Evolutionary conservation across 2,329 filamentous ascomycete species (phyloP).

Genomic region (Amylocarpus encephaloides): DNA sequence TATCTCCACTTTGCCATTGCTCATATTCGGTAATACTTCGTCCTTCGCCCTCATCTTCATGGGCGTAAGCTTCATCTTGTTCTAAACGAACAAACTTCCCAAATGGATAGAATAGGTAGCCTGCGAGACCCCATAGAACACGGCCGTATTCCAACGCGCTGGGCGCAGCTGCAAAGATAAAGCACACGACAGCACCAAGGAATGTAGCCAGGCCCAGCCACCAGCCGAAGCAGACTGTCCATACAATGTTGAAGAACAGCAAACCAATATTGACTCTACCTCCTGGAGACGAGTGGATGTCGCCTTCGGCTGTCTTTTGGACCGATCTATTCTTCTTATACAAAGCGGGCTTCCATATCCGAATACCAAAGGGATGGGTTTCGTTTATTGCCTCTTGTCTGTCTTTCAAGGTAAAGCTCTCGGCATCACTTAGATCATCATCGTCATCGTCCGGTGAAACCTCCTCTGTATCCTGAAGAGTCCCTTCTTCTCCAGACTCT

Average conservation of each 20-base stretch:
- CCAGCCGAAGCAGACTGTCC: slow-evolving; percentile 92
- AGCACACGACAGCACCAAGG: slow-evolving; percentile 69
- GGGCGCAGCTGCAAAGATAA: slow-evolving; percentile 69
- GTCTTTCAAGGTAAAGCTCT: slow-evolving; percentile 97
- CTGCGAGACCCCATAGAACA: slow-evolving; percentile 75
- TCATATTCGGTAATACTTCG: slow-evolving; percentile 98
- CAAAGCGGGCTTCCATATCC: slow-evolving; percentile 95
- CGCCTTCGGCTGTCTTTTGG: slow-evolving; percentile 89
- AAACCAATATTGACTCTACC: slow-evolving; percentile 80
- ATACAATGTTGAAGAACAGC: slow-evolving; percentile 79
- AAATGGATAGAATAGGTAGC: slow-evolving; percentile 92
- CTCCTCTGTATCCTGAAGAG: slow-evolving; percentile 33
- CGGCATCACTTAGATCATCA: slow-evolving; percentile 76
- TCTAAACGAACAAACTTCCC: slow-evolving; percentile 92
- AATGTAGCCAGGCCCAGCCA: slow-evolving; percentile 80
- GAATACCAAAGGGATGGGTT: slow-evolving; percentile 96
- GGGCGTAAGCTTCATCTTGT: slow-evolving; percentile 86
- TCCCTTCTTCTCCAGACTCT: slow-evolving; percentile 22
- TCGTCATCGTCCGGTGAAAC: slow-evolving; percentile 46
- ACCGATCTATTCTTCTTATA: slow-evolving; percentile 98
- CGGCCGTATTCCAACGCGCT: slow-evolving; percentile 81
- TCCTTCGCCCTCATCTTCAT: slow-evolving; percentile 93
- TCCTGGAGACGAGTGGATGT: slow-evolving; percentile 93
- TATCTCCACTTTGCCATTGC: slow-evolving; percentile 95
- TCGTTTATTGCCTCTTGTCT: slow-evolving; percentile 97